Base-by-base conservation (phyloP, 371 early-diverging fungal genomes). In the Parasitella parasitica region DNA sequence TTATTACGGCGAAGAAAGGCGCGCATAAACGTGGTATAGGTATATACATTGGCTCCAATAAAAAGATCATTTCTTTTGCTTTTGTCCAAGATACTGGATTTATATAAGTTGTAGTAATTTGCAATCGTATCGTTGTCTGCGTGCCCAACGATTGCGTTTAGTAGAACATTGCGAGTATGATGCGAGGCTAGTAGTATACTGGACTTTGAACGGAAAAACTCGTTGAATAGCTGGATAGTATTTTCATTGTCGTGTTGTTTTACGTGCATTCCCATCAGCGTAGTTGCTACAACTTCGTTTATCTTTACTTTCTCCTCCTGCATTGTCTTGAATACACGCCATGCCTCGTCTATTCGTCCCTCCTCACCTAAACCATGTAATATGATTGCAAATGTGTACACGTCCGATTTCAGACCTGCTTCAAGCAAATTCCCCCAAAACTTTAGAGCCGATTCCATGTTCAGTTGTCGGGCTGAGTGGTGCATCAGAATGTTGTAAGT, bases 401-500 rank as follows among this genome's bases (percentile, higher is more conserved):
- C 72, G 57, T 78, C 79, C 0, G 82, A 76, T 34, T 70, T 58
- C 8, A 78, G 46, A 2, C 77, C 77, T 36, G 77, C 77, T 2
- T 71, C 59, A n/a, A 69, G 51, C 49, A 81, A 37, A 26, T 68
- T 72, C 2, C 59, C 61, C 72, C 77, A 77, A 43, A 78, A 78
- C 18, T 64, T 62, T 11, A 76, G 60, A 2, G 78, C 80, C n/a
- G 78, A 71, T 24, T 67, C 68, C 38, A 76, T 71, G 41, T 82
- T 72, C 1, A 77, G 56, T 52, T 74, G 72, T 48, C 51, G 59
- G 2, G 70, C 69, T 4, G 78, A 73, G 22, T 77, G 76, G 36
- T 78, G 72, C 76, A 82, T 82, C 48, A 82, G 18, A 13, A 72
- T 61, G 46, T 82, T 82, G 63, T 78, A 82, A 2, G 80, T 82